Conservation (phyloP, 345 rosid genomes). For the Pseudoturritis turrita region DNA sequence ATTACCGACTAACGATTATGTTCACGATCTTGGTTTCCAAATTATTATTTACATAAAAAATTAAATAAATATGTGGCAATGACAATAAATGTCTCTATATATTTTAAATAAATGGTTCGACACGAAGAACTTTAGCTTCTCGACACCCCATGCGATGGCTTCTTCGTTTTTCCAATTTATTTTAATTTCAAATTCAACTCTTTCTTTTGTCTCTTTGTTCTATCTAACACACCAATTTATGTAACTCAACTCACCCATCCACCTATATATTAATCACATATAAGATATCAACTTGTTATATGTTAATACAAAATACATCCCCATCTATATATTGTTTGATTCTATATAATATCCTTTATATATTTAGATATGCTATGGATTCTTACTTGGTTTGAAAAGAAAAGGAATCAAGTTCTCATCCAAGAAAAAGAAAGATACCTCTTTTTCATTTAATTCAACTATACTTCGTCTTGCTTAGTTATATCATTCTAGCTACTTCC, state of each 20-base stretch:
- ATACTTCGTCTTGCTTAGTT: background rate
- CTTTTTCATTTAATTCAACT: constrained; percentile 6
- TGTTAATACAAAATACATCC: background rate
- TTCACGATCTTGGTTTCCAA: constrained; percentile 5
- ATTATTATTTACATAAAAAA: background rate
- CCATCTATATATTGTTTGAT: background rate
- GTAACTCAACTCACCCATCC: background rate
- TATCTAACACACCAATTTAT: constrained; percentile 12
- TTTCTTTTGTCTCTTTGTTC: constrained; percentile 16
- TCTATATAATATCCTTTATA: background rate
- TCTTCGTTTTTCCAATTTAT: constrained; percentile 3
- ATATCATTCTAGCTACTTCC: background rate
- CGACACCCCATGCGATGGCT: constrained; percentile 33
- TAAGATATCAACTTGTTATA: constrained; percentile 12
- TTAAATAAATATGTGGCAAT: background rate
- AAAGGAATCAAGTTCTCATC: constrained; percentile 22
- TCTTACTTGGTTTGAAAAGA: constrained; percentile 4
- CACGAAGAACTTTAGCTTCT: constrained; percentile 25
- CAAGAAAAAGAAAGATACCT: background rate
- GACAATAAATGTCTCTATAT: background rate
- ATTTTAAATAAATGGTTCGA: constrained; percentile 1
- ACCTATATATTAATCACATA: background rate
- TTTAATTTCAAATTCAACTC: constrained; percentile 22
- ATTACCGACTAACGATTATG: background rate
- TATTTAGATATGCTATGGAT: background rate